Conservation (phyloP, 2,329 filamentous ascomycete species). For the Fusarium sp. region DNA sequence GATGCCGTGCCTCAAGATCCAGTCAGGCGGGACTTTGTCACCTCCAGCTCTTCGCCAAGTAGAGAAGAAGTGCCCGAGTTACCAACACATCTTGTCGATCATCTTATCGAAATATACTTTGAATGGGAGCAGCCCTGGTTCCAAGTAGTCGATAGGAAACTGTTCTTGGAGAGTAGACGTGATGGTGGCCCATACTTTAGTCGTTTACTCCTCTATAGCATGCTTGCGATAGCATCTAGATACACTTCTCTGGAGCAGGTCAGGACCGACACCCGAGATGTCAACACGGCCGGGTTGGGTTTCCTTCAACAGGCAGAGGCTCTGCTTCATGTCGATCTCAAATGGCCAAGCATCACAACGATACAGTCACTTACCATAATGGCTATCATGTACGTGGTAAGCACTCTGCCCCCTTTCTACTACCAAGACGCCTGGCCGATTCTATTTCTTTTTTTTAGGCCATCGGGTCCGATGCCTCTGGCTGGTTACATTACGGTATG, state of each 20-base stretch:
- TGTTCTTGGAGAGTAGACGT: not conserved
- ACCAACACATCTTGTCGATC: not conserved
- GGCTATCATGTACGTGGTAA: not conserved
- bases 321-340: not conserved
- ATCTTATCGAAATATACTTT: not conserved
- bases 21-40: not conserved
- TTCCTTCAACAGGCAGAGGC: not conserved
- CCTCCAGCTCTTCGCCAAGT: not conserved
- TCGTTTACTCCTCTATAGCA: not conserved
- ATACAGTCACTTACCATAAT: not conserved
- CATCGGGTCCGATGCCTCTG: not conserved
- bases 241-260: not conserved
- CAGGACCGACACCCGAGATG: not conserved
- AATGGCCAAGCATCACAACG: not conserved
- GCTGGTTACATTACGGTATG: not conserved
- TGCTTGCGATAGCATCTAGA: not conserved
- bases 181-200: not conserved
- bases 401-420: not conserved
- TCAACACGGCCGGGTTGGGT: not conserved
- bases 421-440: not conserved
- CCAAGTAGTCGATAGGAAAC: not conserved
- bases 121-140: not conserved
- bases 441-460: not conserved
- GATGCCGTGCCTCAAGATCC: not conserved
- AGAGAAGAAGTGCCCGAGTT: not conserved